Evolutionary conservation across 1,284 basidiomycete species (phyloP).

Genomic region (Serendipita sp.): DNA sequence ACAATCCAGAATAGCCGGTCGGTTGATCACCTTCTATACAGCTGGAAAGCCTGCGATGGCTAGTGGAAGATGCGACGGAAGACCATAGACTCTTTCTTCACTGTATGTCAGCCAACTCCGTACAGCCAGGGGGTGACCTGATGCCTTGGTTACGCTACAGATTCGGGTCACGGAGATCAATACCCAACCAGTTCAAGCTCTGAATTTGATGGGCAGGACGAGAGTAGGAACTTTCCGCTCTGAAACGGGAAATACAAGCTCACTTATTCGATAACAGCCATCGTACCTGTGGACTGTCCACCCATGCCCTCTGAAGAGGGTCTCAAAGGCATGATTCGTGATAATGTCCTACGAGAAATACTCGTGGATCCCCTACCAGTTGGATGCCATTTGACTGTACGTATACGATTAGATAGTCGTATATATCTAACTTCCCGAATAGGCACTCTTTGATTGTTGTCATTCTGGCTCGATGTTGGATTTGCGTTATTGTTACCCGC

Average conservation of each 20-base stretch:
- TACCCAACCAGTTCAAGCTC: not conserved
- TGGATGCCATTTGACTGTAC: constrained; percentile 1
- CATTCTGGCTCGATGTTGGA: constrained; percentile 3
- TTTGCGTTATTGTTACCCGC: not conserved
- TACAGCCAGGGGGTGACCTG: not conserved
- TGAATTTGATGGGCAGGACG: not conserved
- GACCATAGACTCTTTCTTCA: constrained; percentile 5
- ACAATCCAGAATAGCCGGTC: not conserved
- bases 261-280: not conserved
- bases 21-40: not conserved
- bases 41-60: not conserved
- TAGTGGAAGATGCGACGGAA: not conserved
- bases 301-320: not conserved
- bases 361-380: not conserved
- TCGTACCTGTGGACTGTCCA: constrained; percentile 3
- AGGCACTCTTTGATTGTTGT: constrained; percentile 3
- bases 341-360: not conserved
- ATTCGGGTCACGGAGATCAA: constrained; percentile 4
- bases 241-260: not conserved
- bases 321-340: not conserved
- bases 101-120: not conserved
- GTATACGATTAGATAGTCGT: no score
- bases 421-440: not conserved
- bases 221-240: not conserved
- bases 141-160: not conserved